Percentiles rank a stretch among this genome's conserved stretches.
These are phyloP conservation scores for Vanrija sp. DNA, from an alignment of 1,284 basidiomycete species.

Conservation along the genomic window DNA sequence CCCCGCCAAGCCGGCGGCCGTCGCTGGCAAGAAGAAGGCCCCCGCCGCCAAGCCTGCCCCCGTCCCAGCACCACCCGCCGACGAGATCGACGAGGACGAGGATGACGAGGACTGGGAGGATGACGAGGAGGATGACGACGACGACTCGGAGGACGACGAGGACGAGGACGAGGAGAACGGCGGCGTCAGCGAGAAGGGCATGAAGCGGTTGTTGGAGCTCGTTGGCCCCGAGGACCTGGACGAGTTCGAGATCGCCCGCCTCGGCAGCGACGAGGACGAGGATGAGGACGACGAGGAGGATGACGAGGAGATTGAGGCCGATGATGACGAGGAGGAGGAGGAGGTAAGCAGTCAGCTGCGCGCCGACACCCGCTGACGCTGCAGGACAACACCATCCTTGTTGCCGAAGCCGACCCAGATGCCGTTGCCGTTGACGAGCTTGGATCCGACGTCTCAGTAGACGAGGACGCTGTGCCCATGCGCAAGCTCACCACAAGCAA, in stretches of 20 bases:
- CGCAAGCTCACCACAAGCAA: constrained; percentile 82
- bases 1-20: no score
- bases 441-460: constrained; percentile 58
- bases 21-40: constrained; percentile 7
- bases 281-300: constrained; percentile 62
- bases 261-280: constrained; percentile 24
- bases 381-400: constrained; percentile 41
- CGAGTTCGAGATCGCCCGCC: constrained; percentile 32
- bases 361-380: constrained; percentile 13
- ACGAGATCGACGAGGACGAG: constrained; percentile 4
- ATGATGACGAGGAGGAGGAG: constrained; percentile 48
- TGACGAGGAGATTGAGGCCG: constrained; percentile 56
- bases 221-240: constrained; percentile 54
- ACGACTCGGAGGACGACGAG: constrained; percentile 30
- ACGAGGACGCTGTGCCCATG: constrained; percentile 70
- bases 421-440: constrained; percentile 67
- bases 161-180: constrained; percentile 75
- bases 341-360: constrained; percentile 18
- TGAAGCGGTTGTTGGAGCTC: constrained; percentile 61
- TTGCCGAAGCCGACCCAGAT: constrained; percentile 48
- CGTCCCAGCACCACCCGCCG: constrained; percentile 7
- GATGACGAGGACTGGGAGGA: constrained; percentile 16
- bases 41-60: constrained; percentile 6
- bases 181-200: constrained; percentile 78
- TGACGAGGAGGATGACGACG: constrained; percentile 28